Percentiles rank a stretch among this genome's conserved stretches.
These are phyloP conservation scores for Wickerhamiella galacta DNA, from an alignment of 805 yeast species.

Conservation along the genomic window DNA sequence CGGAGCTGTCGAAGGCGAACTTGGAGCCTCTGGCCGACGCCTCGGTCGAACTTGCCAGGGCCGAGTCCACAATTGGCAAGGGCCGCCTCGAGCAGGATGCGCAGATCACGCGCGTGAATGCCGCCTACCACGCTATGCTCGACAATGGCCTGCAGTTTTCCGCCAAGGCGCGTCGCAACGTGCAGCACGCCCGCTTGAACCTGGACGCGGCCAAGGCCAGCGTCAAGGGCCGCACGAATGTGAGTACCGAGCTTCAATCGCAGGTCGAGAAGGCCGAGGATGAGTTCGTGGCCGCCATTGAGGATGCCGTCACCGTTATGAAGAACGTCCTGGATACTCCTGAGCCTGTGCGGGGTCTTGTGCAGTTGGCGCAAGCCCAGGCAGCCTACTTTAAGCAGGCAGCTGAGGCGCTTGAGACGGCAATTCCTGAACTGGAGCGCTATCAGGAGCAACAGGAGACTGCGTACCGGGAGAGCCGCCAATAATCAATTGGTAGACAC, in stretches of 20 bases:
- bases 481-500: too few species aligned
- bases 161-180: conserved; percentile 50
- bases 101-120: conserved; percentile 53
- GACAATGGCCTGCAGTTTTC: conserved; percentile 46
- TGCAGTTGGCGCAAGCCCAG: conserved; percentile 62
- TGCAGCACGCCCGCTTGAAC: conserved; percentile 58
- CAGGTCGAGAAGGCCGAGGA: conserved; percentile 76
- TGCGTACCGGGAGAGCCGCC: conserved; percentile 19
- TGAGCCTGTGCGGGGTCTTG: conserved; percentile 47
- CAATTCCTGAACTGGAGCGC: conserved; percentile 46
- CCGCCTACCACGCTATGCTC: conserved; percentile 44
- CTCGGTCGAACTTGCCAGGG: conserved; percentile 48
- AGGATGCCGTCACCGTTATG: conserved; percentile 72
- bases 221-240: conserved; percentile 21
- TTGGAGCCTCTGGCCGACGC: conserved; percentile 41
- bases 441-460: conserved; percentile 37
- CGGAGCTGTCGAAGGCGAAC: conserved; percentile 26
- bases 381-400: conserved; percentile 68
- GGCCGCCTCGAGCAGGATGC: conserved; percentile 73
- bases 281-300: conserved; percentile 73
- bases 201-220: conserved; percentile 62
- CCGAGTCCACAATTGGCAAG: conserved; percentile 61
- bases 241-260: conserved; percentile 57
- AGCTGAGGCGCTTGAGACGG: conserved; percentile 42
- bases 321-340: conserved; percentile 61